A percentile compares a stretch with the other conserved stretches of the same genome.
Evolutionary conservation across 2,329 filamentous ascomycete species (phyloP).

Genomic region (Periconia sp.): DNA sequence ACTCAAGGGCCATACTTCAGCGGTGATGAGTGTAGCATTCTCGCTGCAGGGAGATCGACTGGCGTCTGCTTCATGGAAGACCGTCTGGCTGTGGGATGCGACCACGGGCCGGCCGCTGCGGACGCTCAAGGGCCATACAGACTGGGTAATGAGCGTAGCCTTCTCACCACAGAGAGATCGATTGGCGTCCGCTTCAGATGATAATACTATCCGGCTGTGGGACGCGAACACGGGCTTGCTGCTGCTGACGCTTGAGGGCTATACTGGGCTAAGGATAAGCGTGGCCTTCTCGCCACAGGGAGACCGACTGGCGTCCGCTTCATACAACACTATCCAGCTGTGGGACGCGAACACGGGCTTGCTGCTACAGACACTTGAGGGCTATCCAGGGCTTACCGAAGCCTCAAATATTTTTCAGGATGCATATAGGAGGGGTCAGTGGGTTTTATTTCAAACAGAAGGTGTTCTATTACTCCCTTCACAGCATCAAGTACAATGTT

Average conservation of each 20-base stretch:
- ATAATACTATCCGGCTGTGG: not conserved
- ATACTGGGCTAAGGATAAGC: not conserved
- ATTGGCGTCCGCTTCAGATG: not conserved
- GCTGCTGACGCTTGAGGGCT: not conserved
- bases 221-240: not conserved
- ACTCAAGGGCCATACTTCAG: slow-evolving; percentile 24
- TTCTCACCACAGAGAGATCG: not conserved
- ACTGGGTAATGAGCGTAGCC: not conserved
- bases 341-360: not conserved
- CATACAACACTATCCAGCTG: slow-evolving; percentile 3
- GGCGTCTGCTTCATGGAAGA: slow-evolving; percentile 8
- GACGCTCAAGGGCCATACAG: not conserved
- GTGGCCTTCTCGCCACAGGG: not conserved
- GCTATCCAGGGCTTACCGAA: not conserved
- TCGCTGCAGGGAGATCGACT: slow-evolving; percentile 15
- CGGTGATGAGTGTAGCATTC: slow-evolving; percentile 27
- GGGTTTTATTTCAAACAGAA: too few relatives aligned
- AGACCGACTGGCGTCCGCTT: too few relatives aligned
- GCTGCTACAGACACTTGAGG: not conserved
- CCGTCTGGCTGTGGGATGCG: too few relatives aligned
- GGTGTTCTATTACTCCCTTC: too few relatives aligned
- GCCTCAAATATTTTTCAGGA: not conserved
- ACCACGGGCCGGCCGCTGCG: too few relatives aligned
- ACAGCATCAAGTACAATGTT: too few relatives aligned
- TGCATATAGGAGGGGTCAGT: too few relatives aligned